These are phyloP conservation scores for Phylloporus arenicola DNA, from an alignment of 768 basidiomycete species.

Conservation along the genomic window DNA sequence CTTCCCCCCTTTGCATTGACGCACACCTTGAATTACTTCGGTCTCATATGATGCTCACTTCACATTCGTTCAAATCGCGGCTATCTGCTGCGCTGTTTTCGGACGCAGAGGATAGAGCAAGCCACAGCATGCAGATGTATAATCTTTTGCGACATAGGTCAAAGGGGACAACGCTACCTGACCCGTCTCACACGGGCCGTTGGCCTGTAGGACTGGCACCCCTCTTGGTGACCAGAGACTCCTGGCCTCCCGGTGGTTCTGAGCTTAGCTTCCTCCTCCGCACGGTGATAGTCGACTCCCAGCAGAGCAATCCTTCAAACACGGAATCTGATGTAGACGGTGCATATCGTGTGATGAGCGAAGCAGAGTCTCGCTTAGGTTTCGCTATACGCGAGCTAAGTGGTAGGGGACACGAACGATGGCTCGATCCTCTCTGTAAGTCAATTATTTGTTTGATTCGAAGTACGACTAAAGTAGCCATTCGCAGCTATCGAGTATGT, in stretches of 20 bases:
- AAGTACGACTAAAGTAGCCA: conserved; percentile 2
- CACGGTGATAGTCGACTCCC: conserved; percentile 80
- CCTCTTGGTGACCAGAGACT: conserved; percentile 63
- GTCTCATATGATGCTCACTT: conserved; percentile 70
- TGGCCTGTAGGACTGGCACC: conserved; percentile 74
- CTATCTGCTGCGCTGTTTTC: conserved; percentile 73
- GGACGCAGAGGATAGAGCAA: conserved; percentile 52
- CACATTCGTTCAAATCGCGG: conserved; percentile 66
- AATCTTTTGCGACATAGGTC: conserved; percentile 21
- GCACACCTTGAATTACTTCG: conserved; percentile 65
- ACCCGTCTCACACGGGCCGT: conserved; percentile 18
- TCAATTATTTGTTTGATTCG: conserved; percentile 10
- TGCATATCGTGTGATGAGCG: conserved; percentile 39
- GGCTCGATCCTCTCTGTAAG: conserved; percentile 80
- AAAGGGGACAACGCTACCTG: conserved; percentile 15
- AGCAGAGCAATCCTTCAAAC: conserved; percentile 35
- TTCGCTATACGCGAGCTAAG: conserved; percentile 78
- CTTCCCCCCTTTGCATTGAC: conserved; percentile 61
- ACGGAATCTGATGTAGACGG: conserved; percentile 29
- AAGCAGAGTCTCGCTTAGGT: conserved; percentile 72
- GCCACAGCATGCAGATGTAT: conserved; percentile 24
- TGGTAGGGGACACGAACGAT: conserved; percentile 62
- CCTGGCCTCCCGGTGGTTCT: conserved; percentile 84
- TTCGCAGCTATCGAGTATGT: conserved; percentile 21
- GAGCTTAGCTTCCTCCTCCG: conserved; percentile 80